A percentile compares a stretch with the other conserved stretches of the same genome.
These are phyloP conservation scores for Cynara cardunculus DNA, from an alignment of 129 eudicot genomes.

Conservation along the genomic window DNA sequence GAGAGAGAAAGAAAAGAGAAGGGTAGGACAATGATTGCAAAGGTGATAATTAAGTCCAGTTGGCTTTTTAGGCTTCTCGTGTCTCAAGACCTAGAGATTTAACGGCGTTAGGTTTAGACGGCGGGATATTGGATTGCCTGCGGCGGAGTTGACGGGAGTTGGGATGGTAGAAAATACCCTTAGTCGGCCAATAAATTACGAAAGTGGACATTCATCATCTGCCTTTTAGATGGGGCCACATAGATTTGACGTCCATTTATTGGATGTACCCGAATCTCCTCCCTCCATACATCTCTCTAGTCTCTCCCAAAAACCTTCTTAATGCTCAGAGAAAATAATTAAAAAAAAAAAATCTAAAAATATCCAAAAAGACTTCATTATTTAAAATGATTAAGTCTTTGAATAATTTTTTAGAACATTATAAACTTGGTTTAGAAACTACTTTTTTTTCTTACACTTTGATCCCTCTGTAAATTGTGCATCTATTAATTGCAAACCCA, in stretches of 20 bases:
- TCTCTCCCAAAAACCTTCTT: too few species aligned
- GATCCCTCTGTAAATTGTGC: too few species aligned
- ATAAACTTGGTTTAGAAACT: too few species aligned
- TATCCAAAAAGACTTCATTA: too few species aligned
- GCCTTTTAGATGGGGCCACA: slow-evolving; percentile 14
- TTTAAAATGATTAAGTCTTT: too few species aligned
- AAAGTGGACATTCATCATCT: neutral
- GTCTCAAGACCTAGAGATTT: slow-evolving; percentile 24
- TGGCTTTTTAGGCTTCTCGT: slow-evolving; percentile 33
- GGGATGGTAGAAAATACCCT: slow-evolving; percentile 12
- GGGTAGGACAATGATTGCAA: slow-evolving; percentile 41
- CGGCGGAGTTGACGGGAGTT: slow-evolving; percentile 26
- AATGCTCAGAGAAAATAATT: too few species aligned
- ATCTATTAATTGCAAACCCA: too few species aligned
- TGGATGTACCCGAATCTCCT: slow-evolving; percentile 29
- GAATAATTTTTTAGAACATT: too few species aligned
- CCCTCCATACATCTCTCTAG: too few species aligned
- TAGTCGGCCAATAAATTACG: slow-evolving; percentile 29
- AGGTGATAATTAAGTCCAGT: slow-evolving; percentile 38
- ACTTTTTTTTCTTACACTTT: too few species aligned
- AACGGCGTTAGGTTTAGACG: slow-evolving; percentile 31
- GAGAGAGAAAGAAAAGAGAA: neutral
- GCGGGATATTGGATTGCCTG: slow-evolving; percentile 8
- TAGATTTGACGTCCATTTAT: slow-evolving; percentile 37
- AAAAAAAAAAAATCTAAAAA: too few species aligned